Conservation (phyloP, 2,329 filamentous ascomycete genomes). For the Alternaria novae-zelandiae region DNA sequence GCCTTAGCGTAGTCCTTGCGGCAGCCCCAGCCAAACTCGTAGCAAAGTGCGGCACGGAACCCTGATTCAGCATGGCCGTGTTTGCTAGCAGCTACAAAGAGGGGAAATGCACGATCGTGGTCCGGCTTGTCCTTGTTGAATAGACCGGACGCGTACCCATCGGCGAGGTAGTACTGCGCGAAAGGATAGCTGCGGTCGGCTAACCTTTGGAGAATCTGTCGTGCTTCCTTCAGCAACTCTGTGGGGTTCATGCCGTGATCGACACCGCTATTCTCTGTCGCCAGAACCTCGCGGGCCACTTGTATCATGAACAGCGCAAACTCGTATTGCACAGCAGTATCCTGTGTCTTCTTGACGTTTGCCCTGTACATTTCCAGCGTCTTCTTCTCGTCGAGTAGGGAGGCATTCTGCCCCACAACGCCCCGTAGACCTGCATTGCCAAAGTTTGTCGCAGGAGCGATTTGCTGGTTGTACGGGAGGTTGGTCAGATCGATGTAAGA, state of each 20-base stretch:
- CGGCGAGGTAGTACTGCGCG: conserved; percentile 95
- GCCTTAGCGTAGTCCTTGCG: conserved; percentile 89
- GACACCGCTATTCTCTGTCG: conserved; percentile 33
- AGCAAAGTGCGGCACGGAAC: conserved; percentile 91
- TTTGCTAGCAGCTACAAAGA: conserved; percentile 93
- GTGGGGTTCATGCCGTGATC: conserved; percentile 55
- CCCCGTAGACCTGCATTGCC: conserved; percentile 83
- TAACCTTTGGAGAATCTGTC: conserved; percentile 84
- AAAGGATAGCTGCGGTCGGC: conserved; percentile 91
- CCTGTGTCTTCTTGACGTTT: conserved; percentile 96
- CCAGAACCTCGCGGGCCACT: conserved; percentile 75
- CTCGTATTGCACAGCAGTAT: conserved; percentile 89
- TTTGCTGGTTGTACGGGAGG: conserved; percentile 80
- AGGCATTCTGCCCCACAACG: conserved; percentile 86
- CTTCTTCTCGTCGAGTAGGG: conserved; percentile 86
- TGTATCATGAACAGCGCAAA: conserved; percentile 95
- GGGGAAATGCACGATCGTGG: conserved; percentile 86
- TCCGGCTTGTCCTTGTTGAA: conserved; percentile 96
- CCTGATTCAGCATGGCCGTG: conserved; percentile 96
- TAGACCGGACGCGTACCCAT: conserved; percentile 90
- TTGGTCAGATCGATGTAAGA: conserved; percentile 69
- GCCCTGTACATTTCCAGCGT: conserved; percentile 97
- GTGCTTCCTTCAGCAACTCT: conserved; percentile 84
- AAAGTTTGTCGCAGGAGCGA: conserved; percentile 66
- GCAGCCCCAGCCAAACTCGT: conserved; percentile 98